These are phyloP conservation scores for Senecio squalidus DNA, from an alignment of 140 eudicot genomes.

Conservation along the genomic window DNA sequence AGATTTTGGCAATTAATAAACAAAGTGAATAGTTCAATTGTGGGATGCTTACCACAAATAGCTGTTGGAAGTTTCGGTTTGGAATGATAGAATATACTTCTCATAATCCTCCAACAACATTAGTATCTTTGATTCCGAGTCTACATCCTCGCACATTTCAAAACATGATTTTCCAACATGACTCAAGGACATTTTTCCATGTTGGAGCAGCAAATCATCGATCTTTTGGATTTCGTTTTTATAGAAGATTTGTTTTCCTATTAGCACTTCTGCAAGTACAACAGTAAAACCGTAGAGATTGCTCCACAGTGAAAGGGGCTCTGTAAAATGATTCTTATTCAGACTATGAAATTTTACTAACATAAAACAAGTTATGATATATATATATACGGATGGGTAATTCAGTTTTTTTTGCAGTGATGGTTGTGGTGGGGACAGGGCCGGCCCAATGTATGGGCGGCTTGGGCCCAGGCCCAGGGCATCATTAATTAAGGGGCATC, in stretches of 20 bases:
- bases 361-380: too few species aligned
- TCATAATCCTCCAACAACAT: background rate
- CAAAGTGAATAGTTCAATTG: too few species aligned
- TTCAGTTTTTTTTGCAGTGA: too few species aligned
- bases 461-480: too few species aligned
- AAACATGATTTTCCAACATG: background rate
- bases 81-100: too few species aligned
- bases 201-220: background rate
- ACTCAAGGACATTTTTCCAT: background rate
- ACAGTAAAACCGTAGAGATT: background rate
- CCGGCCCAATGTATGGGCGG: too few species aligned
- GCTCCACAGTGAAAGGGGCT: background rate
- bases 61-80: background rate
- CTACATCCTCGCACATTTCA: slow-evolving; percentile 9
- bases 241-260: background rate
- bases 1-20: too few species aligned
- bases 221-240: background rate
- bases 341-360: background rate
- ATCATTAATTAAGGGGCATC: too few species aligned
- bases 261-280: background rate
- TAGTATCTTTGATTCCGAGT: slow-evolving; percentile 8
- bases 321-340: too few species aligned
- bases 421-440: too few species aligned
- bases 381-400: too few species aligned
- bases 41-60: background rate